Base-by-base conservation (phyloP, 2,329 filamentous ascomycete genomes). In the Anthostomella pinea region DNA sequence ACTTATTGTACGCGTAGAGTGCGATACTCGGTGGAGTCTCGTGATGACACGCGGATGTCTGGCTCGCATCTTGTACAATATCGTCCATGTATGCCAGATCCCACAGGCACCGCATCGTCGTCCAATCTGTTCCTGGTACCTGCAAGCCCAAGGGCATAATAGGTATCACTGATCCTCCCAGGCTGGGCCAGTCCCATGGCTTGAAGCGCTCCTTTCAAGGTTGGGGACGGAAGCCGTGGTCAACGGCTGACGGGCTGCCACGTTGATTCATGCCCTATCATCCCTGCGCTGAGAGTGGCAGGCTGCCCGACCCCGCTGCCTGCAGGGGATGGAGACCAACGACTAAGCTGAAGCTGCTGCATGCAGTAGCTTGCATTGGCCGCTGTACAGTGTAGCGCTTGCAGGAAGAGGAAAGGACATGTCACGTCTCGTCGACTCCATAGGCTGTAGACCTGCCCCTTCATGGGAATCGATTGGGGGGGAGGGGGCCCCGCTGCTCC, bases 191-290 rank as follows among this genome's bases (percentile, higher is more conserved):
- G n/a, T n/a, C n/a, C n/a, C n/a, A n/a, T n/a, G n/a, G n/a, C n/a
- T n/a, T n/a, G n/a, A n/a, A n/a, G n/a, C n/a, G n/a, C n/a, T n/a
- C n/a, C n/a, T n/a, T n/a, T n/a, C n/a, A n/a, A n/a, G n/a, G n/a
- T n/a, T n/a, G n/a, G n/a, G n/a, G n/a, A n/a, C n/a, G 19, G 25
- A 44, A 16, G 32, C 26, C 20, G 30, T 22, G 30, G 33, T 35
- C 33, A 39, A 32, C 43, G 45, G 41, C 35, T 30, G 48, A 47
- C 32, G 36, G 29, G 14, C 41, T 52, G 55, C 55, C 55, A 58
- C 55, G 55, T 57, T 50, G 46, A 39, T 43, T 46, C 41, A 36
- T 53, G 46, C 43, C 45, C 33, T 48, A n/a, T n/a, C n/a, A n/a
- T n/a, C n/a, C n/a, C n/a, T n/a, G n/a, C n/a, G n/a, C n/a, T n/a